Evolutionary conservation across 192 early-diverging fungal genomes (phyloP).

Genomic region (Linnemannia zychae): DNA sequence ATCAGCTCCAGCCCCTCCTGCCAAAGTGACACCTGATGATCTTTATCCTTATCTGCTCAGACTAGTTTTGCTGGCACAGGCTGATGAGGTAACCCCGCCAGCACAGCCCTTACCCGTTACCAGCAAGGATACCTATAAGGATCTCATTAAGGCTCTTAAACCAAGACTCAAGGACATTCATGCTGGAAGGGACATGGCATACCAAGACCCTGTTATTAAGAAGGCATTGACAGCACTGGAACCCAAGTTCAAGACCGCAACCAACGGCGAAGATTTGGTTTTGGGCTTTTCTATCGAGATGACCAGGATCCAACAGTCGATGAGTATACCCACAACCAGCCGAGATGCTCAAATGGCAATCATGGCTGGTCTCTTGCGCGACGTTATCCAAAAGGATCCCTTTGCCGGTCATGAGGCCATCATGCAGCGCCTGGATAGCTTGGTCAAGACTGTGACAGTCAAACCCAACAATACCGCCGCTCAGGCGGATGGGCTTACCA

Average conservation of each 20-base stretch:
- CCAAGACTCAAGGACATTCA: conserved; percentile 61
- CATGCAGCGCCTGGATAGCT: conserved; percentile 33
- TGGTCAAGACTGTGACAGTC: conserved; percentile 19
- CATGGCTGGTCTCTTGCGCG: conserved; percentile 61
- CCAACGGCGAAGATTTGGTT: conserved; percentile 62
- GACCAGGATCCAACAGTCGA: conserved; percentile 51
- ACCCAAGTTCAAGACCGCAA: conserved; percentile 58
- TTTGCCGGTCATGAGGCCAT: conserved; percentile 35
- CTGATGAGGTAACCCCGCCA: conserved; percentile 23
- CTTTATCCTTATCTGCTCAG: conserved; percentile 47
- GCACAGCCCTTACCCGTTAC: conserved; percentile 18
- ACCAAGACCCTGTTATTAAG: conserved; percentile 61
- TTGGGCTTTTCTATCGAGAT: conserved; percentile 60
- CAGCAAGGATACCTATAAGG: conserved; percentile 61
- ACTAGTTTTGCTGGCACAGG: conserved; percentile 44
- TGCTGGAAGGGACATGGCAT: conserved; percentile 59
- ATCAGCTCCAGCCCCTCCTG: conserved; percentile 1
- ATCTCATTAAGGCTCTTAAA: conserved; percentile 58
- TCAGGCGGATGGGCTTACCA: conserved; percentile 54
- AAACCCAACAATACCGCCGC: conserved; percentile 38
- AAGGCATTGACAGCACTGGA: conserved; percentile 49
- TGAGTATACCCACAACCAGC: conserved; percentile 56
- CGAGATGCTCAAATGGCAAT: conserved; percentile 59
- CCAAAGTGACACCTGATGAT: conserved; percentile 32
- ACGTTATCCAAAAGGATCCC: conserved; percentile 59